Base-by-base conservation (phyloP, 2,329 filamentous ascomycete genomes). In the Talaromyces piceae region DNA sequence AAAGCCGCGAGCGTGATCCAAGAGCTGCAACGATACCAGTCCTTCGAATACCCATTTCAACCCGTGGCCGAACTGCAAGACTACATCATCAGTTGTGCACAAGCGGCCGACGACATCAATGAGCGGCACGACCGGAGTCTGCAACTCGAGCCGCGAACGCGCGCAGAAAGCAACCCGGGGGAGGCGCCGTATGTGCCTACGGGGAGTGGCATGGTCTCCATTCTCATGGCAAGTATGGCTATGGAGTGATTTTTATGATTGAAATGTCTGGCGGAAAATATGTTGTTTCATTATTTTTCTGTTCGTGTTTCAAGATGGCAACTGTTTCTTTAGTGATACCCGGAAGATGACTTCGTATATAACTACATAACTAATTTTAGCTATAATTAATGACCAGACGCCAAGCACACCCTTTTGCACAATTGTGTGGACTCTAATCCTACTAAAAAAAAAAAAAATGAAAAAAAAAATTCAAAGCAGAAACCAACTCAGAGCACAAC, bases 41-140 rank as follows among this genome's bases (percentile, higher is more conserved):
- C 30, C 30, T 33, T n/a, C 8, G 4, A 33, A 3, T 33, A 33
- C 16, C 16, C 30, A 11, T 33, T 33, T 33, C 30, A 33, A n/a
- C 30, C 30, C 13, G 30, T 33, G n/a, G 5, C 30, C 3, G 30
- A 33, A 16, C n/a, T 33, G 13, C 30, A 33, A n/a, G 30, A 33
- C 16, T 33, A 33, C n/a, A 5, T 33, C 6, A 7, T 33, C 13
- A 16, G 30, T 33, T 33, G 13, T 66, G 93, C 96, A 87, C 84
- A 91, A 70, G 84, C 84, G 12, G 89, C 91, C 2, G 86, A 87
- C 41, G 90, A 96, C 65, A 88, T 96, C 54, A 88, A 95, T 67
- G 89, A 95, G 73, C 94, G 95, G 91, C 96, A 96, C 75, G 88
- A 95, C 71, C 89, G 88, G 77, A 95, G 88, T 71, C 75, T 96